Evolutionary conservation across 2,329 filamentous ascomycete species (phyloP), one percentile per base, ranked within the genome.

Genomic region (Orbilia ellipsospora): DNA sequence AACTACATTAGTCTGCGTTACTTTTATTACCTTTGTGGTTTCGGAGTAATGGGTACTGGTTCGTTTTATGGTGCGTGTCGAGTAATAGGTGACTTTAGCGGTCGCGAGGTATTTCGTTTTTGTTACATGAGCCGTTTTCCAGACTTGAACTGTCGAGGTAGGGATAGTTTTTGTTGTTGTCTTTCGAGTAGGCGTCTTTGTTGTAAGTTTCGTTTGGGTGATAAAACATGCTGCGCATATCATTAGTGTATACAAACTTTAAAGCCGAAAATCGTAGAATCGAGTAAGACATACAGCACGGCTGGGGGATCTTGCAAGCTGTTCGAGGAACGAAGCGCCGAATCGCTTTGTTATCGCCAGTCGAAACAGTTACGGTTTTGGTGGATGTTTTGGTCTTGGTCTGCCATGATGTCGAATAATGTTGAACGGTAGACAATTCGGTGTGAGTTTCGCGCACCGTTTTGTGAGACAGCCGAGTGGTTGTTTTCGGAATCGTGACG

Each of bases 321-420:
- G 7, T 31, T 12, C 42, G 42, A 15, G 12, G 12, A 16, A 45
- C 12, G 13, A 45, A 45, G 12, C n/a, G 13, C 16, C 23, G 28
- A 18, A 18, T 42, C 55, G 28, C 16, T 10, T 42, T 18, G 23
- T 16, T 13, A 59, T 18, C n/a, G 15, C 8, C 13, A 10, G 31
- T 31, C 28, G 36, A 3, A n/a, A 36, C 55, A 13, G 55, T 59
- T 28, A 23, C 44, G 6, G 55, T 59, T 6, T 15, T 59, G 7
- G 55, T 59, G 12, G n/a, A 28, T n/a, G 55, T 59, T 26, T 36
- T 59, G 7, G 28, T 59, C 40, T 59, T 59, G 15, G 55, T 59
- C 2, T n/a, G 15, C n/a, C 55, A 15, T 42, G 12, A 28, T 59
- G 8, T 12, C 2, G 16, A 12, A 18, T 18, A 51, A 4, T 8